Evolutionary conservation across 1,139 yeast species (phyloP), one percentile per base, ranked within the genome.

Genomic region (Williopsis jadinii): DNA sequence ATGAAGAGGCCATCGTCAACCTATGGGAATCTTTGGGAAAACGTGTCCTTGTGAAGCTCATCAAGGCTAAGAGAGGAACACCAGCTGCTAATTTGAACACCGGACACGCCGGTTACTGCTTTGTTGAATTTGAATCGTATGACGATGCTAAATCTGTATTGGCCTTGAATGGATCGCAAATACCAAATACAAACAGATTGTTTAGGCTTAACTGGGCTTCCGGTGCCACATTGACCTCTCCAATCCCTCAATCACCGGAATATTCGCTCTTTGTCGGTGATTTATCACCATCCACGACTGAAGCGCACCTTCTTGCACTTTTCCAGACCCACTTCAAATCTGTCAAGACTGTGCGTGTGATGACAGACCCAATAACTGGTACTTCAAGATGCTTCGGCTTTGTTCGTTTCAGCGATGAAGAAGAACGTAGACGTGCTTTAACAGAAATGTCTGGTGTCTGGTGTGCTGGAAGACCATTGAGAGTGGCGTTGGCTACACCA

Each of bases 191-290:
- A 32, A 74, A 77, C 54, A 77, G 75, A 55, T 68, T 71, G 48
- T 77, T 83, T 58, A 69, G 84, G 51, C 67, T 83, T 43, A 83
- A 83, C 55, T 83, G 92, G 92, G 84, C 85, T 4, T 71, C 82
- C 36, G 80, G 84, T 28, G 81, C 82, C 11, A 75, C 80, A 3
- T 62, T 74, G 43, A 56, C 67, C n/a, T 73, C 77, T 2, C 77
- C 75, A 19, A 68, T 72, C 40, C 63, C 69, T 26, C 77, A 71
- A 45, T 60, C 71, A 68, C 43, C 65, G 63, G 86, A 80, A 52
- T 76, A 58, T 51, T 79, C 88, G 1, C 63, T 83, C 32, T 83
- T 83, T 64, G 90, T 83, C n/a, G 92, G 92, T 34, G 90, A 83
- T 59, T 64, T 83, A 48, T 77, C 86, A 2, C 86, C 85, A 14